Percentiles rank a stretch among this genome's conserved stretches.
phyloP scores from a whole-genome alignment of 257 asterid species.

The Solanum chiquidenum region DNA sequence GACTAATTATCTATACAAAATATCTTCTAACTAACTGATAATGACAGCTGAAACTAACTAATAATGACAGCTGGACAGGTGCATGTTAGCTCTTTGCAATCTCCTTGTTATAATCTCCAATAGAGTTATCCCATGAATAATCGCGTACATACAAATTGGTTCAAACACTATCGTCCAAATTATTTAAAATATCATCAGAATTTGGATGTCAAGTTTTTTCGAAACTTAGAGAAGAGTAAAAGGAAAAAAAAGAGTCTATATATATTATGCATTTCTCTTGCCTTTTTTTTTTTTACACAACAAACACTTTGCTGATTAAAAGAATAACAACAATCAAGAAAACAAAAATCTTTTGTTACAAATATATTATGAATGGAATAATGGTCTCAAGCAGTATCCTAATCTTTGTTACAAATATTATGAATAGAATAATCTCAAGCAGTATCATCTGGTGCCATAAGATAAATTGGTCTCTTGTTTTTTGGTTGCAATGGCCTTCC shows the following conservation, averaged over 20 bases:
- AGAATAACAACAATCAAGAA: not conserved
- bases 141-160: rapidly evolving
- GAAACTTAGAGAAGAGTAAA: not conserved
- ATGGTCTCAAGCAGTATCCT: not conserved
- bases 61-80: too few species aligned
- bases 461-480: slow-evolving; percentile 23
- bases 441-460: slow-evolving; percentile 17
- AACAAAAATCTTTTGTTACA: not conserved
- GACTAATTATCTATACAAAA: too few species aligned
- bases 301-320: not conserved
- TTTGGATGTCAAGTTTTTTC: not conserved
- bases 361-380: not conserved
- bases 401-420: not conserved
- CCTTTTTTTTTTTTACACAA: not conserved
- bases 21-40: too few species aligned
- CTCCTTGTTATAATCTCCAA: too few species aligned
- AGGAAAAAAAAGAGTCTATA: not conserved
- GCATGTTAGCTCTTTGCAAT: too few species aligned
- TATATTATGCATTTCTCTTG: not conserved
- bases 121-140: not conserved
- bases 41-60: too few species aligned
- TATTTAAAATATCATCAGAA: not conserved
- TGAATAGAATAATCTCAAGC: not conserved
- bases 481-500: slow-evolving; percentile 54
- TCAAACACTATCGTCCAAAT: not conserved